These are phyloP conservation scores for Rhytidiadelphus loreus DNA, from an alignment of 225 moss, liverwort and hornwort genomes.

Conservation along the genomic window DNA sequence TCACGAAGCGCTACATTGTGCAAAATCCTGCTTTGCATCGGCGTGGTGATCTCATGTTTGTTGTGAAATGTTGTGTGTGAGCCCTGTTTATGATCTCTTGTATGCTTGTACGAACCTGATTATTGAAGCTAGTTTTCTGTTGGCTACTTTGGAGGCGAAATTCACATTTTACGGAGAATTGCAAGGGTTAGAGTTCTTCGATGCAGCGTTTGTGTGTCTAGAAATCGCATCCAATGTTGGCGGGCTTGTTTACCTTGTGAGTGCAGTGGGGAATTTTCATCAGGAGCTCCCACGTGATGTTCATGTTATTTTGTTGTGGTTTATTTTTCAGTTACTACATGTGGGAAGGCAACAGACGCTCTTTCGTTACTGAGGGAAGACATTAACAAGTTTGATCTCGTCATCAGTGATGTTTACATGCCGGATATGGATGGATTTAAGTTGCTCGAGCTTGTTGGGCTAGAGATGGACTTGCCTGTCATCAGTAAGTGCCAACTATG, in stretches of 20 bases:
- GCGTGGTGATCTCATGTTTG: background rate
- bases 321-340: conserved; percentile 56
- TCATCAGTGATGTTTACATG: conserved; percentile 89
- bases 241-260: background rate
- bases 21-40: background rate
- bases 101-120: background rate
- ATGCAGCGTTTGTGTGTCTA: background rate
- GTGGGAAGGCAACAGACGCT: conserved; percentile 61
- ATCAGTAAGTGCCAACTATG: conserved; percentile 50
- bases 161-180: background rate
- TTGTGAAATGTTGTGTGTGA: background rate
- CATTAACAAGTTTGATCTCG: conserved; percentile 67
- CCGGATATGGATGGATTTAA: conserved; percentile 93
- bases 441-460: conserved; percentile 74
- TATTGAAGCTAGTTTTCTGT: background rate
- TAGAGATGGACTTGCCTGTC: conserved; percentile 84
- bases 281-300: background rate
- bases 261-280: background rate
- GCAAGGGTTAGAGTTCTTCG: background rate
- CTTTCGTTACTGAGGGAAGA: conserved; percentile 53
- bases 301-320: background rate
- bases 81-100: background rate
- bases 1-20: background rate
- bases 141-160: background rate
- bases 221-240: background rate